These are phyloP conservation scores for Neonectria magnoliae DNA, from an alignment of 2,329 filamentous ascomycete species.

Conservation along the genomic window DNA sequence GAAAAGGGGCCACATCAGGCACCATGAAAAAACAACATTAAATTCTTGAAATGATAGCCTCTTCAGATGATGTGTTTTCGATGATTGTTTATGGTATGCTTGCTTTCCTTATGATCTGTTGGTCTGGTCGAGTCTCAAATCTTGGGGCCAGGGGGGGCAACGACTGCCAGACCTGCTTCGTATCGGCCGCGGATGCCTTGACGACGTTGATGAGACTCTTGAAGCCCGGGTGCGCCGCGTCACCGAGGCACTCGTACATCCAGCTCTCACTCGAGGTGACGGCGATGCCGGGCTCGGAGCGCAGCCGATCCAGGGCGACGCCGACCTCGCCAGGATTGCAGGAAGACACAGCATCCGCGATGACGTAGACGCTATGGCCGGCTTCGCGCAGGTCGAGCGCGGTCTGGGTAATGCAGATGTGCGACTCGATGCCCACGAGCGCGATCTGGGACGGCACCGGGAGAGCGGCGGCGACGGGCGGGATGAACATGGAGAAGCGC, in stretches of 20 bases:
- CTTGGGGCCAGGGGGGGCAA: constrained; percentile 67
- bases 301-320: constrained; percentile 79
- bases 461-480: constrained; percentile 63
- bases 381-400: constrained; percentile 79
- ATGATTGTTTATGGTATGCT: background rate
- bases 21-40: constrained; percentile 21
- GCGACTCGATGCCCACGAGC: constrained; percentile 90
- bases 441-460: constrained; percentile 66
- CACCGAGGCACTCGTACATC: constrained; percentile 89
- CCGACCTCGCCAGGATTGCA: constrained; percentile 84
- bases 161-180: constrained; percentile 72
- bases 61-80: constrained; percentile 4
- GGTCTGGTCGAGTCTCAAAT: constrained; percentile 51
- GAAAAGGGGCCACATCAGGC: background rate
- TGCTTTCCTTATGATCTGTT: background rate
- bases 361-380: constrained; percentile 84
- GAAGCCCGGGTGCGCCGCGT: constrained; percentile 79
- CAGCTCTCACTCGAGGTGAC: constrained; percentile 91
- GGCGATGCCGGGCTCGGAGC: constrained; percentile 74
- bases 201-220: constrained; percentile 78
- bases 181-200: constrained; percentile 78
- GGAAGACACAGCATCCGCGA: constrained; percentile 90
- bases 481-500: constrained; percentile 86
- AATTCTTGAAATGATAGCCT: constrained; percentile 2
- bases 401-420: constrained; percentile 96